These are phyloP conservation scores for Fusarium coffeatum DNA, from an alignment of 2,329 filamentous ascomycete genomes.

Conservation along the genomic window DNA sequence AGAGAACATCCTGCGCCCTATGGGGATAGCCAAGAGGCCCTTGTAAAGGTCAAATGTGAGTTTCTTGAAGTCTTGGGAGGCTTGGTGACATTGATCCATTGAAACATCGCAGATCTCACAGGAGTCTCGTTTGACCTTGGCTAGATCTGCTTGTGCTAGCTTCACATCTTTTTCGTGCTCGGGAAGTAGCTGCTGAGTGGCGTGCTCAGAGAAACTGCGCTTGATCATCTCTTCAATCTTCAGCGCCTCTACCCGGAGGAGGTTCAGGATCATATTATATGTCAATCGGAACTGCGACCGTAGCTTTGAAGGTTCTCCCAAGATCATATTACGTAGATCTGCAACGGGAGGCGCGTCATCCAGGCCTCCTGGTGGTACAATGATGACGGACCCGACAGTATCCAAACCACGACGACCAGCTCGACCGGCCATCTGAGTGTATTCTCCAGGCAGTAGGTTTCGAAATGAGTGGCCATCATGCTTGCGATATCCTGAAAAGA, in stretches of 20 bases:
- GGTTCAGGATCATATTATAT: slow-evolving; percentile 99
- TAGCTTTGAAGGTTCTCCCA: slow-evolving; percentile 94
- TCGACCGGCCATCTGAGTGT: slow-evolving; percentile 98
- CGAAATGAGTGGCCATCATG: slow-evolving; percentile 94
- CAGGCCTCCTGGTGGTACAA: slow-evolving; percentile 81
- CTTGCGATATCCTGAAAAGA: slow-evolving; percentile 97
- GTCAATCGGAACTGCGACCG: slow-evolving; percentile 96
- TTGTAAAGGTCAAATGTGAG: slow-evolving; percentile 85
- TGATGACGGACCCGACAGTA: slow-evolving; percentile 92
- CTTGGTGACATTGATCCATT: slow-evolving; percentile 83
- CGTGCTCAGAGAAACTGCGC: slow-evolving; percentile 97
- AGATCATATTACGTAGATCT: slow-evolving; percentile 90
- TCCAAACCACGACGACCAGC: slow-evolving; percentile 94
- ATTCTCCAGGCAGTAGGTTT: slow-evolving; percentile 92
- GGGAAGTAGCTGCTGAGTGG: slow-evolving; percentile 91
- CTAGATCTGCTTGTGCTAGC: slow-evolving; percentile 89
- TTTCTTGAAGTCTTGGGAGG: slow-evolving; percentile 81
- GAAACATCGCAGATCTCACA: slow-evolving; percentile 85
- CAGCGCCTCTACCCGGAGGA: slow-evolving; percentile 92
- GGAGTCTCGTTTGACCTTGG: slow-evolving; percentile 86
- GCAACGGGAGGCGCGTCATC: slow-evolving; percentile 90
- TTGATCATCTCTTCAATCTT: slow-evolving; percentile 99
- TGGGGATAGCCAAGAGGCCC: slow-evolving; percentile 79
- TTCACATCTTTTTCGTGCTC: slow-evolving; percentile 97
- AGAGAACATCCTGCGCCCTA: slow-evolving; percentile 83